Conservation (phyloP, 148 eudicot genomes). For the Chenopodium formosanum region DNA sequence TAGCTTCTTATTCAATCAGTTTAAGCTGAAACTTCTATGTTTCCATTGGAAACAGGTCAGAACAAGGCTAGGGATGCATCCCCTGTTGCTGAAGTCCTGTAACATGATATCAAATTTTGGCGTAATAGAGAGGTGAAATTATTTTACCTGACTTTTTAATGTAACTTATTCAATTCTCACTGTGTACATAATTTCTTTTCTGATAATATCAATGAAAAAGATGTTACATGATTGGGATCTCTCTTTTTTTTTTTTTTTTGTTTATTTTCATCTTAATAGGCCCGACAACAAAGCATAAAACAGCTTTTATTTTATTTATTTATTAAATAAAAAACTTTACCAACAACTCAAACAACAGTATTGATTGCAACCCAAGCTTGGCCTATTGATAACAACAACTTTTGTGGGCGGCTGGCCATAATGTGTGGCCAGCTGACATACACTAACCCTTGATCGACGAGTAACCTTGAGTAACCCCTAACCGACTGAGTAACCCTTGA, state of each 20-base stretch:
- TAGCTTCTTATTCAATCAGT: background rate
- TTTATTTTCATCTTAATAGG: too few relatives aligned
- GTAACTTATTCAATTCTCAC: background rate
- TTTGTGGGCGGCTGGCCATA: too few relatives aligned
- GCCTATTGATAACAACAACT: too few relatives aligned
- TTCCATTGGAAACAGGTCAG: constrained; percentile 9
- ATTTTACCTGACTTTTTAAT: background rate
- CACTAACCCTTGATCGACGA: too few relatives aligned
- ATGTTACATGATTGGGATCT: background rate
- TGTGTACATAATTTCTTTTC: background rate
- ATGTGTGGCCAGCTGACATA: too few relatives aligned
- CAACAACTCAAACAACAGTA: too few relatives aligned
- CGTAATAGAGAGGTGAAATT: background rate
- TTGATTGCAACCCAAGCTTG: too few relatives aligned
- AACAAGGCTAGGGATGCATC: constrained; percentile 14
- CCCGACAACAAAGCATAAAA: background rate
- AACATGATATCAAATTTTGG: background rate
- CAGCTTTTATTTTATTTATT: background rate
- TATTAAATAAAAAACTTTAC: too few relatives aligned
- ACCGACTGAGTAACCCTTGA: too few relatives aligned
- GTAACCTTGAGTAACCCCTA: too few relatives aligned
- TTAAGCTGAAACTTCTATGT: background rate
- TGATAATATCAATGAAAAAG: background rate
- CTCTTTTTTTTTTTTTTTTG: too few relatives aligned
- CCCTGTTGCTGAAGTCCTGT: constrained; percentile 13